Percentiles rank a stretch among this genome's conserved stretches.
phyloP scores from a whole-genome alignment of 345 rosid genomes.

The Theobroma cacao region DNA sequence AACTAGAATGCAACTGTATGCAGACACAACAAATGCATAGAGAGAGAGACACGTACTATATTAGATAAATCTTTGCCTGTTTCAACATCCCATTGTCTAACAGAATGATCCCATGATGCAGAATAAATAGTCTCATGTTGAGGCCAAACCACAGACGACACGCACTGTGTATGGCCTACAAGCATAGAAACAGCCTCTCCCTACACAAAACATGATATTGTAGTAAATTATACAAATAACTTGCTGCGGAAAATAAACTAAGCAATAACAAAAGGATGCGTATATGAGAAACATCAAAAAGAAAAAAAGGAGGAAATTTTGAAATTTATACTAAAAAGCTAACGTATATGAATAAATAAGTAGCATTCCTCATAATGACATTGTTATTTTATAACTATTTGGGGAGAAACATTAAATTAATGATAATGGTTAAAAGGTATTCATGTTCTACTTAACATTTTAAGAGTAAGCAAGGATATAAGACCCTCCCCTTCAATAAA shows the following conservation, averaged over 20 bases:
- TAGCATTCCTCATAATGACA: neutral
- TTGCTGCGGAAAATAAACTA: neutral
- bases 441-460: neutral
- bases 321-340: conserved; percentile 1
- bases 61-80: conserved; percentile 71
- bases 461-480: neutral
- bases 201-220: conserved; percentile 32
- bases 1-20: neutral
- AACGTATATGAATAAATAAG: too few relatives aligned
- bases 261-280: neutral
- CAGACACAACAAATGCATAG: conserved; percentile 2
- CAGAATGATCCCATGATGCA: conserved; percentile 94
- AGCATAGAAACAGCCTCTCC: conserved; percentile 76
- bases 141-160: conserved; percentile 89
- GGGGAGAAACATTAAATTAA: neutral
- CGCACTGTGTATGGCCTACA: conserved; percentile 89
- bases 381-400: neutral
- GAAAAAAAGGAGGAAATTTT: neutral
- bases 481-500: neutral
- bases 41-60: conserved; percentile 47
- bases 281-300: neutral
- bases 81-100: conserved; percentile 86
- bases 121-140: conserved; percentile 66
- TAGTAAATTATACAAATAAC: neutral
- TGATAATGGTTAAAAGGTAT: neutral